A percentile compares a stretch with the other conserved stretches of the same genome.
Conservation (phyloP, 441 rosid species). For the Lepidium campestre region DNA sequence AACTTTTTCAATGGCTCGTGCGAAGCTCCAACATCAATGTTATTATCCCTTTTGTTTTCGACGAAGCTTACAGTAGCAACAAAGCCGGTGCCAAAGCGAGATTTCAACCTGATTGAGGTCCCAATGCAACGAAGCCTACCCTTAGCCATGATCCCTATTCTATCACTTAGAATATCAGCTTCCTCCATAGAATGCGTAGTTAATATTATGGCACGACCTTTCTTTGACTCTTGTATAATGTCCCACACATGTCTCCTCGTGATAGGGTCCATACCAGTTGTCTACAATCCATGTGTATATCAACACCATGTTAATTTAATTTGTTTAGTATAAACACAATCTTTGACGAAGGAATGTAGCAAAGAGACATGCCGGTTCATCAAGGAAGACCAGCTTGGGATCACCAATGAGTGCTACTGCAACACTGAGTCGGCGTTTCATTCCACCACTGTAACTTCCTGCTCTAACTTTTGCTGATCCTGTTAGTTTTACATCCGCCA, state of each 20-base stretch:
- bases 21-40: constrained; percentile 15
- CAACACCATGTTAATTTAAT: neutral
- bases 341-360: neutral
- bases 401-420: constrained; percentile 86
- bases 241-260: constrained; percentile 96
- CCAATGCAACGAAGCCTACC: constrained; percentile 91
- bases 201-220: constrained; percentile 72
- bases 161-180: constrained; percentile 85
- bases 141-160: constrained; percentile 94
- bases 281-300: constrained; percentile 31
- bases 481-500: constrained; percentile 66
- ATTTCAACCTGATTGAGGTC: constrained; percentile 81
- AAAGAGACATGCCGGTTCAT: constrained; percentile 56
- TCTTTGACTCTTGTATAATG: constrained; percentile 75
- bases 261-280: constrained; percentile 91
- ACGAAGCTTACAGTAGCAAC: constrained; percentile 69
- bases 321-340: neutral
- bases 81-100: constrained; percentile 82
- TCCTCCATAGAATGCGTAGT: constrained; percentile 98
- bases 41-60: constrained; percentile 28
- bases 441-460: constrained; percentile 96
- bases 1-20: constrained; percentile 57
- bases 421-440: constrained; percentile 93
- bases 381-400: constrained; percentile 82
- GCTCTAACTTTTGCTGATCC: constrained; percentile 67